Evolutionary conservation across 306 rosid species (phyloP), one percentile per base, ranked within the genome.

Genomic region (Trifolium fragiferum): DNA sequence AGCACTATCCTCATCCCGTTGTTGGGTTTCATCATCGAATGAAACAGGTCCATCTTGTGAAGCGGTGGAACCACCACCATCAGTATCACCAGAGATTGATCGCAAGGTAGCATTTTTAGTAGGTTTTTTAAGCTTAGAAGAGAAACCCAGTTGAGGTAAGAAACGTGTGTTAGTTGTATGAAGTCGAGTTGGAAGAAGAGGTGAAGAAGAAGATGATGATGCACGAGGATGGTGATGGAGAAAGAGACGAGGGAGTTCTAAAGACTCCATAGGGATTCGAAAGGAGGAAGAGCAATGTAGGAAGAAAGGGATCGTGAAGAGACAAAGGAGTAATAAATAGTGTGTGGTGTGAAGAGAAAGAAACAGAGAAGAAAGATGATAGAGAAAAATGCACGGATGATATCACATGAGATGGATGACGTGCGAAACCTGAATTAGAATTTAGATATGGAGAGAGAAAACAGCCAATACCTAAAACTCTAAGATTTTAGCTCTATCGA

Each of bases 201-300:
- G 27, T 25, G 27, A 25, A 25, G 27, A 25, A 0, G 25, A 23
- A 1, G 78, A 15, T 43, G 86, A 33, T 1, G 82, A 58, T 38
- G 46, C 30, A 13, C 76, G 83, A 11, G n/a, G 60, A 19, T 0
- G 82, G 4, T 10, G 82, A 5, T 11, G 43, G 2, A 86, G 83
- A 62, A 76, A 70, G 1, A 74, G n/a, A 61, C 44, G 78, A 47
- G 76, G 23, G 2, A 86, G 68, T 54, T 75, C 67, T 0, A 87
- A 84, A 76, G 90, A 83, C 72, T 80, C 94, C 98, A 88, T 92
- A 55, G 3, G 32, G n/a, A 18, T 66, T 0, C 7, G 2, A 23
- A 41, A 11, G 18, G 11, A 57, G 25, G 68, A 69, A 80, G 61
- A 2, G 80, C 50, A 57, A 32, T 5, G 71, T 4, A 2, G 15